phyloP scores from a whole-genome alignment of 148 eudicot species.

The Spergularia marina region DNA sequence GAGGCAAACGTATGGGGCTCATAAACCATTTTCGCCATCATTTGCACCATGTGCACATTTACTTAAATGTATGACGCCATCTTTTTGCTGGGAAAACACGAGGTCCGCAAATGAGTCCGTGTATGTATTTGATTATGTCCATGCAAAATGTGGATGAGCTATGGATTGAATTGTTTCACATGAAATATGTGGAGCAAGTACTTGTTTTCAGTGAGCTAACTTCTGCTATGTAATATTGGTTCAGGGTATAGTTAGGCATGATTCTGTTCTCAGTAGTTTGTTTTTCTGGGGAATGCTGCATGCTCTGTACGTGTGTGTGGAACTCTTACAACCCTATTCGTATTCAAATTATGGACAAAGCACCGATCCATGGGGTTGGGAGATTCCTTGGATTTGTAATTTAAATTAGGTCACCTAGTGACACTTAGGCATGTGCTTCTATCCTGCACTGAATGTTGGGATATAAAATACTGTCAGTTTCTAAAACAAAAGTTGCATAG shows the following conservation, averaged over 20 bases:
- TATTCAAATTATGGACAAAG: too few species aligned
- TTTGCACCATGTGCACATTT: slow-evolving; percentile 3
- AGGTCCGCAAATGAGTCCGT: neutral
- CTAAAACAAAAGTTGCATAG: too few species aligned
- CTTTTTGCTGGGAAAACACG: neutral
- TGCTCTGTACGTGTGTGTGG: neutral
- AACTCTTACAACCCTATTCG: too few species aligned
- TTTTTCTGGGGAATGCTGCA: neutral
- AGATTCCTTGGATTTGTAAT: too few species aligned
- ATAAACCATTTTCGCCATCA: too few species aligned
- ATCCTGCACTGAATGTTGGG: too few species aligned
- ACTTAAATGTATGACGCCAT: neutral
- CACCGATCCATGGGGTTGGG: too few species aligned
- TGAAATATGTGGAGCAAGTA: neutral
- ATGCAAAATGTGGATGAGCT: neutral
- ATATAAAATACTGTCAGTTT: too few species aligned
- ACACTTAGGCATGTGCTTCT: too few species aligned
- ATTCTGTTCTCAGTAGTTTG: neutral
- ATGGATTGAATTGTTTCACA: neutral
- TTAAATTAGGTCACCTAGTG: too few species aligned
- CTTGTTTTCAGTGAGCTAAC: neutral
- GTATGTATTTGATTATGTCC: neutral
- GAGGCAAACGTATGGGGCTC: too few species aligned
- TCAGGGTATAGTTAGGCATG: neutral
- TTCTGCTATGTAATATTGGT: neutral